A percentile compares a stretch with the other conserved stretches of the same genome.
phyloP scores from a whole-genome alignment of 2,329 filamentous ascomycete genomes.

The Aureobasidium leucospermi region DNA sequence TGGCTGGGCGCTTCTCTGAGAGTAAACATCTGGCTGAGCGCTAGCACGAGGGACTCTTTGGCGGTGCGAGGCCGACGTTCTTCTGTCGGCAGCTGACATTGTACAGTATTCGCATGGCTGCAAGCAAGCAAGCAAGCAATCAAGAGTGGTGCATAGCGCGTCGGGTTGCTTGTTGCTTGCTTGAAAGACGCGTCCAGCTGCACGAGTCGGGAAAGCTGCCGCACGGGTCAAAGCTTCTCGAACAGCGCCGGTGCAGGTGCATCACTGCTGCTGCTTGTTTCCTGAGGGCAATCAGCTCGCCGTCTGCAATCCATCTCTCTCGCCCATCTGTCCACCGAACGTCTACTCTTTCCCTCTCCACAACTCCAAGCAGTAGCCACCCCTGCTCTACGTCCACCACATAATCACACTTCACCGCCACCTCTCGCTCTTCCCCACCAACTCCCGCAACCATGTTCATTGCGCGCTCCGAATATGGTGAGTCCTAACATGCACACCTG shows the following conservation, averaged over 20 bases:
- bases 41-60: constrained; percentile 27
- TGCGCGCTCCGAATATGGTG: constrained; percentile 99
- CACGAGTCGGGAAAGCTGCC: neutral
- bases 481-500: constrained; percentile 31
- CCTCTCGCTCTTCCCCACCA: constrained; percentile 5
- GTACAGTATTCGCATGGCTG: constrained; percentile 10
- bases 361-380: neutral
- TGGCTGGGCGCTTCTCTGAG: constrained; percentile 18
- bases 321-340: neutral
- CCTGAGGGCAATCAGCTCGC: neutral
- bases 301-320: neutral
- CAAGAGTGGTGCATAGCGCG: neutral
- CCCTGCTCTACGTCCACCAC: neutral
- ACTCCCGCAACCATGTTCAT: constrained; percentile 82
- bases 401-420: neutral
- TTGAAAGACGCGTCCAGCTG: neutral
- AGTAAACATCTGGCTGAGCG: neutral
- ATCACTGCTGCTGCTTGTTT: constrained; percentile 3
- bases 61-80: constrained; percentile 24
- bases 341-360: neutral
- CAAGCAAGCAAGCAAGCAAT: neutral
- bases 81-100: constrained; percentile 15
- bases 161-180: neutral
- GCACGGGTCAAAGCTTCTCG: neutral
- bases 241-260: neutral